Evolutionary conservation across 1,139 yeast species (phyloP).

Genomic region (Lizanozyma gosingica): DNA sequence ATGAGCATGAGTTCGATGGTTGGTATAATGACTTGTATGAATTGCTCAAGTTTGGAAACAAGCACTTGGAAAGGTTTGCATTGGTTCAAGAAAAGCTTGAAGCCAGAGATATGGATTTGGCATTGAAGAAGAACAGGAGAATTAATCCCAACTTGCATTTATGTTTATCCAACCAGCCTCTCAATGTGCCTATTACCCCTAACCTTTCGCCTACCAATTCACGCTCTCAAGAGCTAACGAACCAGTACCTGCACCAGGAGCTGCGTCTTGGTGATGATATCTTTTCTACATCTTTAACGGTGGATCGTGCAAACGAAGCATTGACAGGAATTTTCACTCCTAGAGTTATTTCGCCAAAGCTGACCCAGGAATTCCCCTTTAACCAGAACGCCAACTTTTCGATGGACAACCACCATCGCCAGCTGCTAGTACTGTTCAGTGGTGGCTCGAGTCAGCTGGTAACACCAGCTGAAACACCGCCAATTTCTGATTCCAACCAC

Average conservation of each 20-base stretch:
- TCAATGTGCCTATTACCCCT: background rate
- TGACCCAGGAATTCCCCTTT: background rate
- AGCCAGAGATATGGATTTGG: constrained; percentile 11
- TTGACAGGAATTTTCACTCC: constrained; percentile 33
- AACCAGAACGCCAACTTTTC: background rate
- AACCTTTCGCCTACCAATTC: background rate
- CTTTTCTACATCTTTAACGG: background rate
- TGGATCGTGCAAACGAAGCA: background rate
- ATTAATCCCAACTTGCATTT: constrained; percentile 4
- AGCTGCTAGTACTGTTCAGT: background rate
- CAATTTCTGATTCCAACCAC: no score
- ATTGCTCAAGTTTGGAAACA: constrained; percentile 27
- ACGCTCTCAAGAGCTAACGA: no score
- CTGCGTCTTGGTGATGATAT: background rate
- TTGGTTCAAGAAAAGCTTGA: constrained; percentile 23
- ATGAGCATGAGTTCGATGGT: constrained; percentile 18
- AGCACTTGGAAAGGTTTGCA: constrained; percentile 26
- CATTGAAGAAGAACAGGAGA: background rate
- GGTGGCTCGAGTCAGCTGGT: background rate
- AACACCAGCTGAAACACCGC: background rate
- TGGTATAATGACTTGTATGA: constrained; percentile 36
- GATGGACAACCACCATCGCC: background rate
- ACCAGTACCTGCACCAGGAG: no score
- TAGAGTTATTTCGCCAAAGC: constrained; percentile 24
- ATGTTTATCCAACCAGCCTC: background rate